Evolutionary conservation across 1,139 yeast species (phyloP), one percentile per base, ranked within the genome.

Genomic region (Candida neerlandica): DNA sequence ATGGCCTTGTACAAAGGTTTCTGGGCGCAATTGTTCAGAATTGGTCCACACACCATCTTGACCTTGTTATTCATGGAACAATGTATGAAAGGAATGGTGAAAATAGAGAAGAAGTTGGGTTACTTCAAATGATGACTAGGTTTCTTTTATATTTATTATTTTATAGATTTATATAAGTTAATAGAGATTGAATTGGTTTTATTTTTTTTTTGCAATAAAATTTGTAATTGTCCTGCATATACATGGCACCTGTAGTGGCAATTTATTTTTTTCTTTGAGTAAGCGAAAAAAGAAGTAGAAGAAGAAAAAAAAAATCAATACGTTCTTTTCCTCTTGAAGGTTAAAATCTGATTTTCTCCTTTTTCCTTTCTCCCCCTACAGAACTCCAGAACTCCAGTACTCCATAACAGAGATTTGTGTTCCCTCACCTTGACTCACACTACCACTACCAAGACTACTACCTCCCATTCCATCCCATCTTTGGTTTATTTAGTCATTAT

Each of bases 51-150:
- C 66, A 91, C 98, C 3, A 85, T 94, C 47, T 76, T 94, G 61
- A 88, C 96, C 29, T 78, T 94, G 65, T 90, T 91, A 64, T 90
- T 94, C 64, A 89, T 94, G 97, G 99, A 94, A 70, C 96, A 89
- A 63, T 86, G 96, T 27, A 86, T 90, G 90, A 82, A 82, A 57
- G 70, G 81, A 49, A 78, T 65, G 62, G 62, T 63, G 16, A 60
- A 58, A 16, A 55, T 66, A 12, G 70, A 67, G 43, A 41, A 29
- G 18, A 47, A 34, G 27, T 40, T 55, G 7, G 47, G 51, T 5
- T 42, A 34, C 23, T 33, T 42, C 7, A 42, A 42, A n/a, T 41
- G 18, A 41, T n/a, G 18, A 21, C 12, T 10, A 18, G 15, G 18
- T 30, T 30, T 21, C 23, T 4, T 21, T 21, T 21, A 21, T 41